phyloP scores from a whole-genome alignment of 1,139 yeast genomes.

The Candida sanyaensis region DNA sequence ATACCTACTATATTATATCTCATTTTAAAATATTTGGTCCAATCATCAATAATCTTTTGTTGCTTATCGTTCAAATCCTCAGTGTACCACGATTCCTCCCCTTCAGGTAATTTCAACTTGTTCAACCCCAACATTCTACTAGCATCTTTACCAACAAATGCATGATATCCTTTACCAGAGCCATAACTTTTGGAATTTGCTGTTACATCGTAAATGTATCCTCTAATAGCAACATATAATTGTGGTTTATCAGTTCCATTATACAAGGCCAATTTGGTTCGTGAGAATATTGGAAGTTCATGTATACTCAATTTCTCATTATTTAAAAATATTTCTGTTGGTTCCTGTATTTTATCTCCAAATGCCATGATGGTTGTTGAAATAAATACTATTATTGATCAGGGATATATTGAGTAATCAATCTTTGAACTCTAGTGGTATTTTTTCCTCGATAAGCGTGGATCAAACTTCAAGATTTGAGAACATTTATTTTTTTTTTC shows the following conservation, averaged over 20 bases:
- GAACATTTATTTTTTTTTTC: no score
- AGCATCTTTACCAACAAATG: slow-evolving; percentile 76
- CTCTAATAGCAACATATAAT: slow-evolving; percentile 73
- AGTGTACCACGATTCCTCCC: slow-evolving; percentile 43
- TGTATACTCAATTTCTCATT: slow-evolving; percentile 24
- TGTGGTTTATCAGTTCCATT: slow-evolving; percentile 34
- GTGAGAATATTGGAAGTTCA: slow-evolving; percentile 35
- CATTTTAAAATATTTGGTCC: slow-evolving; percentile 58
- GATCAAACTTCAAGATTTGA: no score
- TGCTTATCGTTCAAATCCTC: slow-evolving; percentile 53
- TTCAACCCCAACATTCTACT: slow-evolving; percentile 64
- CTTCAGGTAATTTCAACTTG: slow-evolving; percentile 27
- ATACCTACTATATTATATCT: slow-evolving; percentile 45
- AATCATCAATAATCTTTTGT: slow-evolving; percentile 51
- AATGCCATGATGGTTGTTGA: slow-evolving; percentile 2
- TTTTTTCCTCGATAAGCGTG: no score
- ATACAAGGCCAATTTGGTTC: slow-evolving; percentile 33
- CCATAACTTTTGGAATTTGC: slow-evolving; percentile 68
- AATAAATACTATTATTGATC: not conserved
- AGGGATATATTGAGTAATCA: no score
- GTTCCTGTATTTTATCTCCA: slow-evolving; percentile 13
- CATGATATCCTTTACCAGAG: slow-evolving; percentile 71
- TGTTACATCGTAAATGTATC: slow-evolving; percentile 76
- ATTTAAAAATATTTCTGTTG: slow-evolving; percentile 23
- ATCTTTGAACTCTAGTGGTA: no score